Base-by-base conservation (phyloP, 495 filamentous ascomycete genomes). In the Xylaria longipes region DNA sequence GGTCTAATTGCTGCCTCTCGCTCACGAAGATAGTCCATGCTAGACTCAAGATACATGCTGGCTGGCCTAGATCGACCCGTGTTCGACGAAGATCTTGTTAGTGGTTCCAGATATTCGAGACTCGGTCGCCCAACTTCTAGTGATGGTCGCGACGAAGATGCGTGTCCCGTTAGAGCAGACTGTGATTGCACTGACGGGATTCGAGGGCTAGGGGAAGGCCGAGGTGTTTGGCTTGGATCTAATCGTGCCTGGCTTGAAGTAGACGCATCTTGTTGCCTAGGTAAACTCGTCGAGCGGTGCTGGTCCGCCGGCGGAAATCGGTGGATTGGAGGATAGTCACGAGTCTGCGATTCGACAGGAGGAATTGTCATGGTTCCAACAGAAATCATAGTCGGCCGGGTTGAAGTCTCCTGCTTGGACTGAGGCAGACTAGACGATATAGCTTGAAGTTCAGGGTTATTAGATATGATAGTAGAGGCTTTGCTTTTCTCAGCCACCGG, bases 291-390 rank as follows among this genome's bases (percentile, higher is more conserved):
- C 35, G 89, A 86, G 62, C 88, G 84, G 54, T 89, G 84, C 56
- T 84, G 81, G 15, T 89, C 86, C 14, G 84, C 80, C 45, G 87
- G 77, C 7, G 90, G 87, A 77, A 92, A 91, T 62, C 87, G 86
- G 72, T 91, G 87, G 45, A 90, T 85, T n/a, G 88, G 88, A 35
- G 87, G 87, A 77, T 76, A 86, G 46, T 80, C 74, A 70, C 86
- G 83, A 29, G 80, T 72, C 72, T 83, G 76, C 25, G 80, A 82
- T 46, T 90, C 89, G 29, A 90, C 87, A n/a, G 88, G 85, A 9
- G 93, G 85, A 25, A 89, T 91, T 33, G 95, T 97, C 92, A 97
- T 97, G 2, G 94, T 97, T 41, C 95, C 96, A 15, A 91, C 96
- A 3, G 96, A 98, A n/a, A 97, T 90, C 91, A 96, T 97, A 7